Conservation (phyloP, 2,329 filamentous ascomycete species). For the Sporothrix curviconia region DNA sequence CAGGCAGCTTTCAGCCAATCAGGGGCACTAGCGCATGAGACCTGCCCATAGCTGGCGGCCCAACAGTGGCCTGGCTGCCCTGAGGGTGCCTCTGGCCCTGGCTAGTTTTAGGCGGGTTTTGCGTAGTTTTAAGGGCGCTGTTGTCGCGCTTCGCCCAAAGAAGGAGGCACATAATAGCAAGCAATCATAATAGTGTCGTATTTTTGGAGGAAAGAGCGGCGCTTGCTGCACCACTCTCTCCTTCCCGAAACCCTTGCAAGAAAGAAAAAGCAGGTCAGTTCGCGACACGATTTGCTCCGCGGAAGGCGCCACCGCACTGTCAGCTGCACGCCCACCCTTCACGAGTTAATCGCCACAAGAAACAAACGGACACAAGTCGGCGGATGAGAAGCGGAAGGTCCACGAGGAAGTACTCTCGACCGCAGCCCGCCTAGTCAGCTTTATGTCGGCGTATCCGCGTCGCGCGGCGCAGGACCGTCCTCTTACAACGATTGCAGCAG, state of each 20-base stretch:
- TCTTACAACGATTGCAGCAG: too few species aligned
- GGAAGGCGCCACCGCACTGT: constrained; percentile 2
- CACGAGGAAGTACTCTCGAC: too few species aligned
- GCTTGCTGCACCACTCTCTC: background rate
- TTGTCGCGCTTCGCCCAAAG: too few species aligned
- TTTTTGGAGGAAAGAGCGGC: background rate
- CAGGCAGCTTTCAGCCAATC: background rate
- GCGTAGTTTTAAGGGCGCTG: too few species aligned
- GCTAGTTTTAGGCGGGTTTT: too few species aligned
- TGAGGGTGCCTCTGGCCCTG: background rate
- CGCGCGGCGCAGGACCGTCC: too few species aligned
- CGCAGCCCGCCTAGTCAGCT: too few species aligned
- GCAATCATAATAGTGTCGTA: constrained; percentile 2
- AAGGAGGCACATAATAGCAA: too few species aligned
- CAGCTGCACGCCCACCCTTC: background rate
- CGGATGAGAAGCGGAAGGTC: too few species aligned
- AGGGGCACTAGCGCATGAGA: background rate
- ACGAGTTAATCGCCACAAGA: too few species aligned
- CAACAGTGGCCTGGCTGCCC: background rate
- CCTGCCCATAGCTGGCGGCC: background rate
- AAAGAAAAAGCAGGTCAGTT: constrained; percentile 6
- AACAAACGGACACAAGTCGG: too few species aligned
- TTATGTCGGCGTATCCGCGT: too few species aligned
- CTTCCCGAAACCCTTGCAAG: background rate
- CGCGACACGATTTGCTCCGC: constrained; percentile 6